These are phyloP conservation scores for Cyberlindnera maritima DNA, from an alignment of 805 yeast genomes.

Conservation along the genomic window DNA sequence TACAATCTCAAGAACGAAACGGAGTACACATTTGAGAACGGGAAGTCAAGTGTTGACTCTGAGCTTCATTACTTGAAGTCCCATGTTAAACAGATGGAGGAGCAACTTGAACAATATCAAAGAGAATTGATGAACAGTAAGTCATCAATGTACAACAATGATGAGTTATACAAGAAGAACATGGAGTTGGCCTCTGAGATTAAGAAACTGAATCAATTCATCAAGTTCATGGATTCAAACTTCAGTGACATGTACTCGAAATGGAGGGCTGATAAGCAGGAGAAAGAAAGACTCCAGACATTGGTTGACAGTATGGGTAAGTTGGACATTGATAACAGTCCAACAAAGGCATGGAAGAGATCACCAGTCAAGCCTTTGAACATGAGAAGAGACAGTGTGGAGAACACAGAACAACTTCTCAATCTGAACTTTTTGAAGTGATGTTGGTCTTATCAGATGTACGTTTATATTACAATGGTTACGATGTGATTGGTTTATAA, in stretches of 20 bases:
- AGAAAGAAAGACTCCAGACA: constrained; percentile 13
- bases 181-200: constrained; percentile 10
- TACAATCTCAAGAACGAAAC: constrained; percentile 13
- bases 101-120: constrained; percentile 6
- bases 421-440: constrained; percentile 5
- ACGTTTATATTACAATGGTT: too few relatives aligned
- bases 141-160: constrained; percentile 1
- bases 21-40: constrained; percentile 2
- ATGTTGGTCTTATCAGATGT: background rate
- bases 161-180: constrained; percentile 10
- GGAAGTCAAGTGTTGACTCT: background rate
- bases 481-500: background rate
- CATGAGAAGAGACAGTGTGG: background rate
- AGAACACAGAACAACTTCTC: constrained; percentile 14
- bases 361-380: background rate
- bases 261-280: constrained; percentile 16
- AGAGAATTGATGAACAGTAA: constrained; percentile 2
- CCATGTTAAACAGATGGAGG: constrained; percentile 13
- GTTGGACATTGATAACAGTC: background rate
- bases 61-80: constrained; percentile 5
- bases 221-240: constrained; percentile 20
- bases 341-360: constrained; percentile 2
- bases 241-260: constrained; percentile 15
- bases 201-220: constrained; percentile 19
- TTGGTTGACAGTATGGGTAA: constrained; percentile 5